A percentile compares a stretch with the other conserved stretches of the same genome.
Conservation (phyloP, 1,284 basidiomycete genomes). For the Irpex sp. region DNA sequence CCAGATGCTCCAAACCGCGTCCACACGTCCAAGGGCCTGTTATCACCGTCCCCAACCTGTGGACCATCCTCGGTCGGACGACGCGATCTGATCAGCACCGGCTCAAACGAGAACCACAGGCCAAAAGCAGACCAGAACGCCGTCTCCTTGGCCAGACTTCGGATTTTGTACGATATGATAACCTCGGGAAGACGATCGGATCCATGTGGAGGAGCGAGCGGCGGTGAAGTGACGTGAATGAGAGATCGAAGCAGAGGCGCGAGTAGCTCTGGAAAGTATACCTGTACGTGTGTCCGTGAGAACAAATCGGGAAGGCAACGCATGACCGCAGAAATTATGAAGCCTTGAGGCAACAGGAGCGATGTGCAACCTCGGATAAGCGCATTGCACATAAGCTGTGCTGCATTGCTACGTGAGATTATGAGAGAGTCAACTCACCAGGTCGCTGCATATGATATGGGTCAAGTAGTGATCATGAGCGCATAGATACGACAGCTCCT, state of each 20-base stretch:
- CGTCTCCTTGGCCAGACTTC: constrained; percentile 73
- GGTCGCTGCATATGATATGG: constrained; percentile 72
- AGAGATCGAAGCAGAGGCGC: constrained; percentile 68
- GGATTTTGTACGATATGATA: constrained; percentile 72
- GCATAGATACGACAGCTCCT: constrained; percentile 30
- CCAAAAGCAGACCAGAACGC: constrained; percentile 83
- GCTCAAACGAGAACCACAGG: constrained; percentile 72
- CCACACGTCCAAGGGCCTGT: constrained; percentile 15
- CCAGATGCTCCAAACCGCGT: constrained; percentile 22
- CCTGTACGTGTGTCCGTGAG: constrained; percentile 32
- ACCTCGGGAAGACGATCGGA: constrained; percentile 27
- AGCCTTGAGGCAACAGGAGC: not conserved
- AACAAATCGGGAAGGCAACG: not conserved
- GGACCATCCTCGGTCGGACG: constrained; percentile 13
- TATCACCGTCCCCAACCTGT: not conserved
- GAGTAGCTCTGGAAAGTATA: constrained; percentile 74
- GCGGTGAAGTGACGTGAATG: constrained; percentile 58
- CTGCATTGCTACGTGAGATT: constrained; percentile 3
- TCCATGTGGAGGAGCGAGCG: constrained; percentile 27
- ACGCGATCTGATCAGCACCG: constrained; percentile 40
- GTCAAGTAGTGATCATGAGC: constrained; percentile 34
- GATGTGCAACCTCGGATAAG: not conserved
- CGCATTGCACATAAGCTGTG: not conserved
- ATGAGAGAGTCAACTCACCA: constrained; percentile 38
- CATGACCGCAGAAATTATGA: not conserved